A percentile compares a stretch with the other conserved stretches of the same genome.
phyloP scores from a whole-genome alignment of 2,329 filamentous ascomycete genomes.

The Paracamarosporium sp. region DNA sequence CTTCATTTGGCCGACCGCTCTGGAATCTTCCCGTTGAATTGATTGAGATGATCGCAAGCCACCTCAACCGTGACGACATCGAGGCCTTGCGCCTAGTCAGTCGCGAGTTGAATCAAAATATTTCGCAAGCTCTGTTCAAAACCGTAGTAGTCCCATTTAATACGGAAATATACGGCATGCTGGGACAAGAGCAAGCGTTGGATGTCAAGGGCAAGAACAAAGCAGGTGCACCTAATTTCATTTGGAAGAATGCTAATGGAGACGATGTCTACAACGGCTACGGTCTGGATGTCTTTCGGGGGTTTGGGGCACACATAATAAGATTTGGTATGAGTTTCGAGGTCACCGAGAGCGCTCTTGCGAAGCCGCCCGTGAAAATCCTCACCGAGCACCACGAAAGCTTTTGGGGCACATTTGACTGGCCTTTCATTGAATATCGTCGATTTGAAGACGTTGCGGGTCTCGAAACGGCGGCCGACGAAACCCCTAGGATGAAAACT shows the following conservation, averaged over 20 bases:
- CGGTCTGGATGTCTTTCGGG: slow-evolving; percentile 67
- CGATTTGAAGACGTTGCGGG: slow-evolving; percentile 66
- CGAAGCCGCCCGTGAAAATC: slow-evolving; percentile 62
- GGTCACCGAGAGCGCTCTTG: slow-evolving; percentile 62
- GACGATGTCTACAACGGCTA: slow-evolving; percentile 61
- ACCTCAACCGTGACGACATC: slow-evolving; percentile 65
- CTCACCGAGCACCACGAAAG: slow-evolving; percentile 61
- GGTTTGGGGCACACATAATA: slow-evolving; percentile 66
- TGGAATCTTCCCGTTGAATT: slow-evolving; percentile 65
- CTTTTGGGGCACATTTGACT: slow-evolving; percentile 71
- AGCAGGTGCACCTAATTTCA: slow-evolving; percentile 34
- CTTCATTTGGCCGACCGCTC: slow-evolving; percentile 43
- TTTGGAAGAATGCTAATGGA: slow-evolving; percentile 52
- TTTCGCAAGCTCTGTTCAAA: slow-evolving; percentile 65
- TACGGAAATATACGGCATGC: slow-evolving; percentile 66
- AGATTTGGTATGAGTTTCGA: slow-evolving; percentile 74
- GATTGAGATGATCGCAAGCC: slow-evolving; percentile 62
- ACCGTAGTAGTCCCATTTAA: slow-evolving; percentile 72
- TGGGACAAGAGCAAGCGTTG: slow-evolving; percentile 46
- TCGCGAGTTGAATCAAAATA: slow-evolving; percentile 64
- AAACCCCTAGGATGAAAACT: slow-evolving; percentile 65
- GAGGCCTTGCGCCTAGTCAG: slow-evolving; percentile 68
- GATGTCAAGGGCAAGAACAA: slow-evolving; percentile 47
- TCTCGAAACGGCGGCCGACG: slow-evolving; percentile 69
- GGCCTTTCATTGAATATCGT: slow-evolving; percentile 66